Percentiles rank a stretch among this genome's conserved stretches.
These are phyloP conservation scores for Actinomucor elegans DNA, from an alignment of 371 early-diverging fungal species.

Conservation along the genomic window DNA sequence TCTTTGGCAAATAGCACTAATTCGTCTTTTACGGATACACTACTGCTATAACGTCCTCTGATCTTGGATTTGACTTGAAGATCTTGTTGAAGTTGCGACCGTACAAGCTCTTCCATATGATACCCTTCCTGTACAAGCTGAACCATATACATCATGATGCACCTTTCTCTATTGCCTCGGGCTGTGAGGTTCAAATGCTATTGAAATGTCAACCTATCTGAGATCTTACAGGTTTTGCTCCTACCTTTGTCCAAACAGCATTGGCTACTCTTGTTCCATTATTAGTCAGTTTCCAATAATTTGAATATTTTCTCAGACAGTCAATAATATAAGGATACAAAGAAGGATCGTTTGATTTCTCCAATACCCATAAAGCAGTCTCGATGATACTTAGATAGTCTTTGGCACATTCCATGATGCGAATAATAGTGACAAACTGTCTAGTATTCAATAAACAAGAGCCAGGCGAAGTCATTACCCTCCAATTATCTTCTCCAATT, in stretches of 20 bases:
- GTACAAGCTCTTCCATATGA: conserved; percentile 28
- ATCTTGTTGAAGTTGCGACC: conserved; percentile 40
- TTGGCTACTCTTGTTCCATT: conserved; percentile 28
- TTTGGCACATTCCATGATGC: conserved; percentile 56
- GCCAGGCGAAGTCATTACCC: conserved; percentile 78
- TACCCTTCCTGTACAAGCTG: conserved; percentile 50
- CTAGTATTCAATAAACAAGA: conserved; percentile 73
- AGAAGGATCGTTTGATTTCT: conserved; percentile 56
- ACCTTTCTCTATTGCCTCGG: conserved; percentile 36
- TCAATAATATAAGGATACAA: conserved; percentile 56
- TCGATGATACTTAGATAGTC: conserved; percentile 59
- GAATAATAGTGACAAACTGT: conserved; percentile 63
- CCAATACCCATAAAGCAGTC: conserved; percentile 63
- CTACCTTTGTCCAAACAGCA: conserved; percentile 45
- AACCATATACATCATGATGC: conserved; percentile 49
- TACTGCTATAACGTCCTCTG: conserved; percentile 14
- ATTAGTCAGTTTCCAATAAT: conserved; percentile 55
- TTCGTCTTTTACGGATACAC: conserved; percentile 36
- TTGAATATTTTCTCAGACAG: conserved; percentile 56
- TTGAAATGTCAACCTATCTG: no score
- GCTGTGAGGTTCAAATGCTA: conserved; percentile 42
- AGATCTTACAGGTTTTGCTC: no score
- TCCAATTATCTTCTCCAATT: conserved; percentile 83
- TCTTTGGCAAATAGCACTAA: conserved; percentile 38
- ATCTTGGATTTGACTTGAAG: conserved; percentile 35